Evolutionary conservation across 2,329 filamentous ascomycete genomes (phyloP).

Genomic region (Pseudogymnoascus sp.): DNA sequence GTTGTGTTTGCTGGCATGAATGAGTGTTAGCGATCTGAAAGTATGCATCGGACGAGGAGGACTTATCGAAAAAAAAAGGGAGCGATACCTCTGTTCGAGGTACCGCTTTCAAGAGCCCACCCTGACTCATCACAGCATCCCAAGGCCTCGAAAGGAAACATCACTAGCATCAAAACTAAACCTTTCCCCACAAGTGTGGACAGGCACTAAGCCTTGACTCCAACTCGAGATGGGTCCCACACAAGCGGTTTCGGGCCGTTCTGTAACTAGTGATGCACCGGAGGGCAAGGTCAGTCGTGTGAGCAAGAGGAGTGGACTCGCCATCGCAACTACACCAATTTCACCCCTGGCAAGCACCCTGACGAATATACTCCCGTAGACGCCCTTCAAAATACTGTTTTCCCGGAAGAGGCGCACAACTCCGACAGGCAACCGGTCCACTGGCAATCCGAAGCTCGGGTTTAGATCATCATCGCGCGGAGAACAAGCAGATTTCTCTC

Average conservation of each 20-base stretch:
- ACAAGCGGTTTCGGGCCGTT: slow-evolving; percentile 3
- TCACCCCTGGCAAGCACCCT: not conserved
- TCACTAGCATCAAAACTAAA: not conserved
- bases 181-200: slow-evolving; percentile 40
- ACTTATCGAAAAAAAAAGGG: not conserved
- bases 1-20: not conserved
- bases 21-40: not conserved
- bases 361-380: not conserved
- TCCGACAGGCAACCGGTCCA: slow-evolving; percentile 20
- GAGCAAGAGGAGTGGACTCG: slow-evolving; percentile 2
- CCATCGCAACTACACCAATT: slow-evolving; percentile 8
- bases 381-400: slow-evolving; percentile 14
- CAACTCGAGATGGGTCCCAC: slow-evolving; percentile 86
- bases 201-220: slow-evolving; percentile 92
- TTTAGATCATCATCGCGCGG: slow-evolving; percentile 15
- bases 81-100: not conserved
- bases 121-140: slow-evolving; percentile 8
- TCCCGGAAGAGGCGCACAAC: slow-evolving; percentile 16
- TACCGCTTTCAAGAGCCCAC: slow-evolving; percentile 5
- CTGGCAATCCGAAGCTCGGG: slow-evolving; percentile 13
- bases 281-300: slow-evolving; percentile 9
- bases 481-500: slow-evolving; percentile 51
- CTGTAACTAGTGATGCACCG: not conserved
- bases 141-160: not conserved
- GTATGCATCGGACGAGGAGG: not conserved